phyloP scores from a whole-genome alignment of 495 filamentous ascomycete species.

The Penicillium waksmanii region DNA sequence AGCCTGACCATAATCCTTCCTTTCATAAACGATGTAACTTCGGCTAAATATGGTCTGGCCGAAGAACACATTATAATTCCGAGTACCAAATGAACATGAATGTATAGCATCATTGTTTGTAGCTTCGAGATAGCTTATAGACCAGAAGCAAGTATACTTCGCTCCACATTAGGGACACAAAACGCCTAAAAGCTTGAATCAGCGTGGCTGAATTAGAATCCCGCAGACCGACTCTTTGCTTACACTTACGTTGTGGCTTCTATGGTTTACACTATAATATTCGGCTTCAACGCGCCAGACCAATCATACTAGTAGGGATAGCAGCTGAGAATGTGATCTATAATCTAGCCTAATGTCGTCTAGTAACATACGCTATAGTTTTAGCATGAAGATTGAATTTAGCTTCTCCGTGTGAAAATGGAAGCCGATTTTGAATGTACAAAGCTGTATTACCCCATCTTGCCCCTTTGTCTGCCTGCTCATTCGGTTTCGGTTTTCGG shows the following conservation, averaged over 20 bases:
- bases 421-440: not conserved
- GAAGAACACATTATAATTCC: not conserved
- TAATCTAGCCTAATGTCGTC: not conserved
- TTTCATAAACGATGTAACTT: not conserved
- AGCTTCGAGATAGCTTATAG: not conserved
- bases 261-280: not conserved
- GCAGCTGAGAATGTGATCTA: not conserved
- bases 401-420: not conserved
- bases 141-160: not conserved
- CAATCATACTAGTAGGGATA: not conserved
- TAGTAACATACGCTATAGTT: not conserved
- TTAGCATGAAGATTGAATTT: not conserved
- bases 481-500: not conserved
- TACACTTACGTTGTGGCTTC: not conserved
- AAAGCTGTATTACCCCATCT: not conserved
- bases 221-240: not conserved
- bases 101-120: not conserved
- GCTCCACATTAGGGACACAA: not conserved
- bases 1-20: not conserved
- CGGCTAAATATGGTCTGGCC: not conserved
- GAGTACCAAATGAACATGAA: not conserved
- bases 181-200: not conserved
- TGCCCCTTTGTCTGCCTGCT: not conserved
- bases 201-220: not conserved
- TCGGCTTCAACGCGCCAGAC: not conserved